A percentile compares a stretch with the other conserved stretches of the same genome.
Conservation (phyloP, 2,329 filamentous ascomycete genomes). For the Aspergillus japonicus region DNA sequence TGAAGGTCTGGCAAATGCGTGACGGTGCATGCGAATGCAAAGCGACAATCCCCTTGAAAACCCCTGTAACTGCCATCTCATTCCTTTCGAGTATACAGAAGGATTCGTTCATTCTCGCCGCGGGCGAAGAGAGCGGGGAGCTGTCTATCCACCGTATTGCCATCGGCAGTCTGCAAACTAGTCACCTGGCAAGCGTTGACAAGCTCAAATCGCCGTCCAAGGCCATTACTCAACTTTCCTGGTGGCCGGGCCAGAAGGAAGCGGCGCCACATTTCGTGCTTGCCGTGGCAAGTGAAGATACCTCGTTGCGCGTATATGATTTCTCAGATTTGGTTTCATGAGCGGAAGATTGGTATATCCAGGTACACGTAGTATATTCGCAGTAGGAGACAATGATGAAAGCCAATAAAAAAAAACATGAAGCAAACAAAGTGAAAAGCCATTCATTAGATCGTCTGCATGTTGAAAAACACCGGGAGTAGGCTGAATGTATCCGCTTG, state of each 20-base stretch:
- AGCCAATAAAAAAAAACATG: background rate
- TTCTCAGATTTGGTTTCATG: constrained; percentile 33
- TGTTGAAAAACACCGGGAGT: constrained; percentile 27
- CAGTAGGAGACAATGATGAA: background rate
- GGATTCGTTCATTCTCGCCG: constrained; percentile 40
- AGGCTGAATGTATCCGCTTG: constrained; percentile 28
- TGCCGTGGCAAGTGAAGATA: constrained; percentile 49
- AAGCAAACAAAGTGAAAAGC: background rate
- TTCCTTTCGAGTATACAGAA: constrained; percentile 50
- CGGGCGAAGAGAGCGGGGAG: constrained; percentile 49
- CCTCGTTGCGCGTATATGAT: constrained; percentile 42
- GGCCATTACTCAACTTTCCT: constrained; percentile 66
- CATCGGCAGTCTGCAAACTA: constrained; percentile 29
- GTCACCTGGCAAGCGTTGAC: constrained; percentile 34
- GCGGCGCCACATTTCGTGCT: constrained; percentile 30
- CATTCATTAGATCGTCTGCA: constrained; percentile 6
- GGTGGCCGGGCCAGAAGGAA: constrained; percentile 54
- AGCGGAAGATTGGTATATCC: constrained; percentile 14
- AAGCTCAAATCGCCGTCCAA: constrained; percentile 57
- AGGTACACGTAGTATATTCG: constrained; percentile 13
- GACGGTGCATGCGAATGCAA: constrained; percentile 52
- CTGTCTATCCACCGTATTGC: constrained; percentile 44
- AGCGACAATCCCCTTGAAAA: constrained; percentile 54
- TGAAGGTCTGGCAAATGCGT: constrained; percentile 65
- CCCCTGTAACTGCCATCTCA: constrained; percentile 69